Percentiles rank a stretch among this genome's conserved stretches.
phyloP scores from a whole-genome alignment of 768 basidiomycete genomes.

The Naganishia vaughanmartiniae region DNA sequence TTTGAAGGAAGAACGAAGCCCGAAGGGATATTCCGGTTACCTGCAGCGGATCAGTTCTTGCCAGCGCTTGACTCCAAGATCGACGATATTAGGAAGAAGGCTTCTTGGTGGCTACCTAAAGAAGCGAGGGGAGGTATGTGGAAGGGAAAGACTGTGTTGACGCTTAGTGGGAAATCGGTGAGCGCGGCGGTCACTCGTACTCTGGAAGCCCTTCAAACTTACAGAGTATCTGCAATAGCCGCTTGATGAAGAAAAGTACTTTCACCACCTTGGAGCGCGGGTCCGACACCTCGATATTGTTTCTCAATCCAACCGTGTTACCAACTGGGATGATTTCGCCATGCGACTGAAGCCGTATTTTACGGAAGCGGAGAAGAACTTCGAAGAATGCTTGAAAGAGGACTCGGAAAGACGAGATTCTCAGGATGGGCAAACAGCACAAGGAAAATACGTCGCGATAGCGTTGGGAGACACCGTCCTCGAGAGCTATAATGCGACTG shows the following conservation, averaged over 20 bases:
- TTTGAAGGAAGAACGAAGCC: background rate
- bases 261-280: slow-evolving; percentile 8
- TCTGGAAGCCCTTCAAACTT: background rate
- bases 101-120: slow-evolving; percentile 19
- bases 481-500: background rate
- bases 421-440: too few relatives aligned
- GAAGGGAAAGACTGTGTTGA: slow-evolving; percentile 25
- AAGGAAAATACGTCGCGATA: background rate
- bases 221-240: background rate
- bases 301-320: background rate
- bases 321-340: background rate
- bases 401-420: background rate
- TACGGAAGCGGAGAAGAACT: background rate
- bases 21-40: slow-evolving; percentile 9
- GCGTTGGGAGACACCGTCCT: slow-evolving; percentile 1
- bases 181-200: background rate
- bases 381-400: background rate
- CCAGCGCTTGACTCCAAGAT: background rate
- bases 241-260: slow-evolving; percentile 9
- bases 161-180: slow-evolving; percentile 8
- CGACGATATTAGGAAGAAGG: slow-evolving; percentile 1
- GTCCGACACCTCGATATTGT: slow-evolving; percentile 7
- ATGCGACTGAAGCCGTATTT: background rate
- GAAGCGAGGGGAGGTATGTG: slow-evolving; percentile 4
- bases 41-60: background rate